Evolutionary conservation across 2,329 filamentous ascomycete genomes (phyloP).

Genomic region (Aspergillus hiratsukae): DNA sequence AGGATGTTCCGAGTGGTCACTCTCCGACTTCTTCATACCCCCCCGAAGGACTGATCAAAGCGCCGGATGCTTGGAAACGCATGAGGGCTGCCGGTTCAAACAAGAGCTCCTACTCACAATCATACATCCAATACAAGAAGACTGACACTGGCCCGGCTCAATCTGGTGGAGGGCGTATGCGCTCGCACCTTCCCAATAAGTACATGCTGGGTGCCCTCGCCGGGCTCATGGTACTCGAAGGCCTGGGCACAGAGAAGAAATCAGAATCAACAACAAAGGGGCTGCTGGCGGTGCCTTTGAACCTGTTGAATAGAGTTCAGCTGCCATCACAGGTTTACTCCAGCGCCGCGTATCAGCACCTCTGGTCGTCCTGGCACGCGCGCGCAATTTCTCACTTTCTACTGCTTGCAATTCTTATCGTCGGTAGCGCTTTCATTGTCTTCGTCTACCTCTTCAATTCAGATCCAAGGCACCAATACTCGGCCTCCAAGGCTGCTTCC

Average conservation of each 20-base stretch:
- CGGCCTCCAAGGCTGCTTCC: conserved; percentile 31
- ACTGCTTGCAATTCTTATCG: conserved; percentile 49
- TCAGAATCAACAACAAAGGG: conserved; percentile 60
- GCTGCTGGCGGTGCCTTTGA: conserved; percentile 60
- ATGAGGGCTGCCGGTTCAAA: conserved; percentile 35
- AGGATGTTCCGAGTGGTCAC: conserved; percentile 31
- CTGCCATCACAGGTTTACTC: conserved; percentile 20
- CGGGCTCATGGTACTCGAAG: conserved; percentile 86
- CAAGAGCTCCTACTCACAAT: conserved; percentile 35
- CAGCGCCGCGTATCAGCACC: conserved; percentile 21
- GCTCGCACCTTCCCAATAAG: conserved; percentile 59
- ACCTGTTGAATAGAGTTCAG: conserved; percentile 46
- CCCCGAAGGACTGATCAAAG: conserved; percentile 41
- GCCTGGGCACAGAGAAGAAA: conserved; percentile 64
- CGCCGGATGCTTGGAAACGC: conserved; percentile 41
- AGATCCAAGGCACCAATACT: conserved; percentile 52
- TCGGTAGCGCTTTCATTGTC: conserved; percentile 53
- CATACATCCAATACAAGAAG: conserved; percentile 32
- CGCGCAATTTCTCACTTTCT: conserved; percentile 41
- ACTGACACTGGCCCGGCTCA: conserved; percentile 27
- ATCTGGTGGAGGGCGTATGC: conserved; percentile 41
- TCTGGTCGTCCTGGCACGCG: conserved; percentile 36
- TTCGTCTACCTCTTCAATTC: conserved; percentile 54
- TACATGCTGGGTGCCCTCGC: conserved; percentile 91
- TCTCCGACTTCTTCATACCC: conserved; percentile 30